Percentiles rank a stretch among this genome's conserved stretches.
Evolutionary conservation across 495 filamentous ascomycete species (phyloP).

Genomic region (Neurospora sp.): DNA sequence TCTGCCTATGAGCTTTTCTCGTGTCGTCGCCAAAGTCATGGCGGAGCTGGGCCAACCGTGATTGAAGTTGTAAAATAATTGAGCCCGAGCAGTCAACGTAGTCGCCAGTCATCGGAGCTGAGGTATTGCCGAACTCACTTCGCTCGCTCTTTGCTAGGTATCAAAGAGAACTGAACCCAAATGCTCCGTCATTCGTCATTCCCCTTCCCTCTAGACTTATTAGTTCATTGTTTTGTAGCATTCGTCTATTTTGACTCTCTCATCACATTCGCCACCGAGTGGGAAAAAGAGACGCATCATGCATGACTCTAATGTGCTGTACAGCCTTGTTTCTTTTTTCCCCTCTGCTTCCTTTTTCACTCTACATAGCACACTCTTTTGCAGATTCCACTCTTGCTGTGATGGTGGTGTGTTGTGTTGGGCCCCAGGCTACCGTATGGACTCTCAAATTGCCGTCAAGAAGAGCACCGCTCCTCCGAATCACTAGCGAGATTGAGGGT

Average conservation of each 20-base stretch:
- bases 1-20: neutral
- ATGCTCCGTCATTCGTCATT: too few species aligned
- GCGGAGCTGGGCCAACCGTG: constrained; percentile 14
- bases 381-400: constrained; percentile 1
- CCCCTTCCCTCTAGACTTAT: too few species aligned
- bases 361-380: neutral
- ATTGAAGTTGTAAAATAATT: constrained; percentile 1
- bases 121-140: neutral
- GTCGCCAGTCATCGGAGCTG: too few species aligned
- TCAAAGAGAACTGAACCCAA: neutral
- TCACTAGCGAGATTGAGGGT: constrained; percentile 32
- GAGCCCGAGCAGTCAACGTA: neutral
- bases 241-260: neutral
- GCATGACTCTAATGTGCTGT: neutral
- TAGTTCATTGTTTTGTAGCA: neutral
- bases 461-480: constrained; percentile 19
- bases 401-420: neutral
- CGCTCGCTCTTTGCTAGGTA: neutral
- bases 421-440: neutral
- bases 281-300: constrained; percentile 4
- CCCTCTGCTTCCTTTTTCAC: constrained; percentile 1
- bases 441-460: constrained; percentile 20
- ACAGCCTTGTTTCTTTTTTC: constrained; percentile 11
- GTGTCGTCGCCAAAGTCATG: neutral
- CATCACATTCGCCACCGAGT: constrained; percentile 2